Base-by-base conservation (phyloP, 2,329 filamentous ascomycete species). In the Aspergillus tubingensis region DNA sequence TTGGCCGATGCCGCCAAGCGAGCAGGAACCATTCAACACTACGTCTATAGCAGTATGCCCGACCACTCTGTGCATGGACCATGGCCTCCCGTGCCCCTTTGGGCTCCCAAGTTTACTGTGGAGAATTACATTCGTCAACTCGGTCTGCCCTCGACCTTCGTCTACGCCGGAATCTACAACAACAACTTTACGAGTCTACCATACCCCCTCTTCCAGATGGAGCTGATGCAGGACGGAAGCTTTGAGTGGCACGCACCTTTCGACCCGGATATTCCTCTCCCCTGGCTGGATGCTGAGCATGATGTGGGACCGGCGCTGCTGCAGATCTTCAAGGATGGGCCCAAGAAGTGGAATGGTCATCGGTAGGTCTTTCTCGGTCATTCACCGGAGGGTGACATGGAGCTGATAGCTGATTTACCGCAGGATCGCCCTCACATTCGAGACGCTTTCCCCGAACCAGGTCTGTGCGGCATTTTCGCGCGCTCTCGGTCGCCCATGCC, bases 121-220 rank as follows among this genome's bases (percentile, higher is more conserved):
- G 95, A 98, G 77, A 90, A 95, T 57, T 96, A 98, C 76, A 85
- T 97, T 54, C 87, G 91, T 60, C 86, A 92, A 73, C 85, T 96
- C 43, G 88, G 88, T 8, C 82, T 97, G 10, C 91, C 91, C 0
- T 88, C 93, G 1, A 98, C 94, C 0, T 98, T 96, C 76, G 89
- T 97, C 66, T 97, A 97, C 77, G 92, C 93, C 8, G 95, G 94
- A 61, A 97, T 97, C 70, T 99, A 98, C 82, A 96, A 98, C 83
- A 98, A 98, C 79, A 98, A 99, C 76, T 99, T 98, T 78, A 98
- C 94, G 30, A 95, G 91, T 50, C 83, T 97, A 32, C 88, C 87
- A 1, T 98, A 96, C 72, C 95, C 95, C 1, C 83, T 98, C 3
- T 98, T 98, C 80, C 95, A 93, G 79, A 96, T 97, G 90, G 92